These are phyloP conservation scores for Multifurca ochricompacta DNA, from an alignment of 768 basidiomycete species.

Conservation along the genomic window DNA sequence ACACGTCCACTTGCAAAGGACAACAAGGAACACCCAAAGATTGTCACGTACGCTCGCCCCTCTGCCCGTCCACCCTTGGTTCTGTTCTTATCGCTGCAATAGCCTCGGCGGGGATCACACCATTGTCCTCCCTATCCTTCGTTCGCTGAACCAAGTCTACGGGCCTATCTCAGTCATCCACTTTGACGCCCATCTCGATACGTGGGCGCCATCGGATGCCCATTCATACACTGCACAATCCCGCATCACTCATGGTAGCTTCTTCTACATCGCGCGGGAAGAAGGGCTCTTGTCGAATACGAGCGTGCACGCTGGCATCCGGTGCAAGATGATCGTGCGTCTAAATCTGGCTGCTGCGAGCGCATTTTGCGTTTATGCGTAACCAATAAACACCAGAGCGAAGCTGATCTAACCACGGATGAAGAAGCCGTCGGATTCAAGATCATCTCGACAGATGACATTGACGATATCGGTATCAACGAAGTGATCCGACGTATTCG, in stretches of 20 bases:
- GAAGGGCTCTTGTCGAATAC: constrained; percentile 70
- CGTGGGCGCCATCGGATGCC: constrained; percentile 41
- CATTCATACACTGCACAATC: constrained; percentile 42
- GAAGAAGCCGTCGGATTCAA: constrained; percentile 61
- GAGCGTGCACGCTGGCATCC: constrained; percentile 78
- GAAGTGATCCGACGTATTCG: constrained; percentile 68
- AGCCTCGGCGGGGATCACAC: constrained; percentile 79
- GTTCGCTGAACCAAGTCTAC: constrained; percentile 69
- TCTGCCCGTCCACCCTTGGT: background rate
- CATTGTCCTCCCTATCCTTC: constrained; percentile 79
- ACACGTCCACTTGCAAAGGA: constrained; percentile 42
- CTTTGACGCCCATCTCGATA: constrained; percentile 74
- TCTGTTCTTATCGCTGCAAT: background rate
- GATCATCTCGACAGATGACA: constrained; percentile 71
- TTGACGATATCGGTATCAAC: constrained; percentile 69
- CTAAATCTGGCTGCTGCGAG: background rate
- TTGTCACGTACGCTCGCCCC: constrained; percentile 44
- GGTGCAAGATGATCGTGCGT: constrained; percentile 60
- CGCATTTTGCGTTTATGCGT: background rate
- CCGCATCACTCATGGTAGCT: constrained; percentile 76
- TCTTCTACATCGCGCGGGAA: constrained; percentile 72
- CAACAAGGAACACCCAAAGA: constrained; percentile 60
- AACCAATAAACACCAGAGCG: constrained; percentile 34
- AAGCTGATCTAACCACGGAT: constrained; percentile 60
- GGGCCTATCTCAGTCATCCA: constrained; percentile 80